A percentile compares a stretch with the other conserved stretches of the same genome.
phyloP scores from a whole-genome alignment of 2,329 filamentous ascomycete species.

The Pseudogymnoascus sp. region DNA sequence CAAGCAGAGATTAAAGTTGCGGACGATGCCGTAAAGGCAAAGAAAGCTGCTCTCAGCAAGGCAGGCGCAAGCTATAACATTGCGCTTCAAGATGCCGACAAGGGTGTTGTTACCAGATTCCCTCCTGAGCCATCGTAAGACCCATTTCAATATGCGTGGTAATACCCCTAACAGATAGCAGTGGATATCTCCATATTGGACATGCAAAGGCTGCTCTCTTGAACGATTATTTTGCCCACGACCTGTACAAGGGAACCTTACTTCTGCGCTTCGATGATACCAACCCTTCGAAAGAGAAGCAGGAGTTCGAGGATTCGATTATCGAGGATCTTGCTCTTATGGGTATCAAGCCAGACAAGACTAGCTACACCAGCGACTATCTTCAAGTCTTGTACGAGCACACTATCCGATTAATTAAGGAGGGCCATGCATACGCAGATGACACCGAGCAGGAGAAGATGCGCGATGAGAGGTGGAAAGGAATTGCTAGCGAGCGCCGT shows the following conservation, averaged over 20 bases:
- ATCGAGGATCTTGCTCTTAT: constrained; percentile 84
- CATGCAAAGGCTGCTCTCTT: constrained; percentile 90
- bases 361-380: constrained; percentile 91
- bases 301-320: constrained; percentile 91
- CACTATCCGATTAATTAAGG: constrained; percentile 74
- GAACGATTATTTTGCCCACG: constrained; percentile 94
- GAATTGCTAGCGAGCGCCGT: constrained; percentile 72
- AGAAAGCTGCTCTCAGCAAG: constrained; percentile 61
- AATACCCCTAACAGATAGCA: constrained; percentile 13
- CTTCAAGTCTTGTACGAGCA: constrained; percentile 87
- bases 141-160: constrained; percentile 5
- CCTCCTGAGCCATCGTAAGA: constrained; percentile 81
- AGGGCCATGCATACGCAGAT: constrained; percentile 86
- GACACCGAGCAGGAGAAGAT: constrained; percentile 87
- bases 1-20: constrained; percentile 60
- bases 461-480: constrained; percentile 75
- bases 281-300: constrained; percentile 94
- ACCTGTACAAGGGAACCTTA: constrained; percentile 84
- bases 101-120: constrained; percentile 87
- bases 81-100: constrained; percentile 71
- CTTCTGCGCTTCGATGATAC: constrained; percentile 94
- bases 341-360: constrained; percentile 79
- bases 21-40: constrained; percentile 60
- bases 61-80: constrained; percentile 85
- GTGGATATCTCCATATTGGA: constrained; percentile 85